Evolutionary conservation across 768 basidiomycete species (phyloP), one percentile per base, ranked within the genome.

Genomic region (Xerocomus brunneocitrinus): DNA sequence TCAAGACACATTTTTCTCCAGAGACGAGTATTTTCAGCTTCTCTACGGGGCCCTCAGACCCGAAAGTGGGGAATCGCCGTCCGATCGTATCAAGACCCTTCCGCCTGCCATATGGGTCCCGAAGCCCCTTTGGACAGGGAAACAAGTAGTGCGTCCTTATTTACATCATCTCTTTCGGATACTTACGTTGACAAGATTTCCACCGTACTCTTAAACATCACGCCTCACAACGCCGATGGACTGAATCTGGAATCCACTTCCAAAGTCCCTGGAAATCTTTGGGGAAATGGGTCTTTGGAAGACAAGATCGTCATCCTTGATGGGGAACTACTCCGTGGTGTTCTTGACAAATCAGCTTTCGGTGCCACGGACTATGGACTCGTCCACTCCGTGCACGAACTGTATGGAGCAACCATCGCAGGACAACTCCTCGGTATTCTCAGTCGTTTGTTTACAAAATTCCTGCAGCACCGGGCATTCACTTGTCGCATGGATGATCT

Each of bases 401-500:
- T 99, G 8, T 99, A 98, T 66, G 95, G 97, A 12, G 78, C 95
- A 9, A 87, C 88, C 48, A 73, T 83, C 22, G 95, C 97, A 5
- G 95, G 95, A 48, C 85, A 85, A 63, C 83, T 99, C 13, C 85
- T 99, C 19, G 92, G 95, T 48, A 84, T 98, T 55, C 83, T 98
- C 55, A 91, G 91, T 67, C 86, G 97, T 50, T 75, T 98, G 31
- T 93, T 99, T 72, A 98, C 97, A 41, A 98, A 97, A 67, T 98
- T 91, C 72, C 77, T 99, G 50, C 95, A 98, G 62, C 91, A 93
- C 62, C 89, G 94, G 39, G 97, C 93, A 0, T 99, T 99, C 73
- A 94, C 95, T 3, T 99, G 97, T 73, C 85, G 97, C 19, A 98
- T 98, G 91, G 97, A 99, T 71, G 97, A 99, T 76, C 78, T 99